Evolutionary conservation across 169 alveolate species (phyloP).

Genomic region (Cryptosporidium ubiquitum): DNA sequence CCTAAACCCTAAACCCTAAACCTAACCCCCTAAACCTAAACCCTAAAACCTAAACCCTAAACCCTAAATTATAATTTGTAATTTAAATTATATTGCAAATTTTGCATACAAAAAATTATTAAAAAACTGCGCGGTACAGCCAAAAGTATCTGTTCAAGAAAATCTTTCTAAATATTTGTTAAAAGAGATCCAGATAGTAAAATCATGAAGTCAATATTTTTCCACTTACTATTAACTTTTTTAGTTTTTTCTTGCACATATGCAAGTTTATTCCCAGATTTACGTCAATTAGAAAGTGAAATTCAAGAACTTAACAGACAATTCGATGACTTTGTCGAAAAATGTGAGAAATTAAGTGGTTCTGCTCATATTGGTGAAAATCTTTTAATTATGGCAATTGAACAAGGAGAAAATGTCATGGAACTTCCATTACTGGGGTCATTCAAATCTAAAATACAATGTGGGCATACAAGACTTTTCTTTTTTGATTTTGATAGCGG

Average conservation of each 20-base stretch:
- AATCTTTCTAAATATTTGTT: too few species aligned
- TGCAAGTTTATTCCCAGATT: not conserved
- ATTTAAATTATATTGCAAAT: too few species aligned
- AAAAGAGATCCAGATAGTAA: too few species aligned
- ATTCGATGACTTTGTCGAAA: not conserved
- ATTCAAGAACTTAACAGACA: too few species aligned
- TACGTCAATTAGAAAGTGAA: not conserved
- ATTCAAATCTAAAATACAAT: not conserved
- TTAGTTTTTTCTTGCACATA: not conserved
- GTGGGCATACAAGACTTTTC: not conserved
- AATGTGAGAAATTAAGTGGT: not conserved
- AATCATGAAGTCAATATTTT: not conserved
- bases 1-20: too few species aligned
- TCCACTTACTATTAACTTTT: not conserved
- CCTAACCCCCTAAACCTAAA: too few species aligned
- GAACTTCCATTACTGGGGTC: not conserved
- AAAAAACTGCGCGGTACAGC: too few species aligned
- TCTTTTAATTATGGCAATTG: not conserved
- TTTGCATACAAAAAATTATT: too few species aligned
- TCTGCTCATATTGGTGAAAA: not conserved
- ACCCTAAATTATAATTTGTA: too few species aligned
- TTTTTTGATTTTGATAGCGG: not conserved
- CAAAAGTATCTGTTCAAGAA: too few species aligned
- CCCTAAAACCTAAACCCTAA: too few species aligned
- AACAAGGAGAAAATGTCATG: not conserved